Percentiles rank a stretch among this genome's conserved stretches.
These are phyloP conservation scores for Endoconidiophora laricicola DNA, from an alignment of 2,329 filamentous ascomycete genomes.

Conservation along the genomic window DNA sequence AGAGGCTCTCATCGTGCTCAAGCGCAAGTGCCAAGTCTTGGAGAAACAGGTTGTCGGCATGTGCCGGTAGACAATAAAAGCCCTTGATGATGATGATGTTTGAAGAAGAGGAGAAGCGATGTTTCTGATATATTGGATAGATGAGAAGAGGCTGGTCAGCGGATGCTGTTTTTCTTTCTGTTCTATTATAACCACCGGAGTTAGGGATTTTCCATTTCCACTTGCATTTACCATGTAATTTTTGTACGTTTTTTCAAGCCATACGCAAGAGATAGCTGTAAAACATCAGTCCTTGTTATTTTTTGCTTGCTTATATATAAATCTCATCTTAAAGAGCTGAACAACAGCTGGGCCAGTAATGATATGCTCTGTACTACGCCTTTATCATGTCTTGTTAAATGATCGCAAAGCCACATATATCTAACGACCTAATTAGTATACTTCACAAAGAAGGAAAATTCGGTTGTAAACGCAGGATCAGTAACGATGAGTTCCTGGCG, in stretches of 20 bases:
- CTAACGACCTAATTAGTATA: constrained; percentile 22
- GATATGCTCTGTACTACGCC: background rate
- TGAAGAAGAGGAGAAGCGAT: background rate
- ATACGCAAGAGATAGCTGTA: constrained; percentile 2
- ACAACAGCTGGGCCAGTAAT: too few relatives aligned
- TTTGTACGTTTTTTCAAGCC: constrained; percentile 6
- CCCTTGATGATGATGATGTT: constrained; percentile 4
- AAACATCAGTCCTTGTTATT: background rate
- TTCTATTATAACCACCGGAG: constrained; percentile 11
- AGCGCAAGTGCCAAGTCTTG: constrained; percentile 63
- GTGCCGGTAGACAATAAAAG: constrained; percentile 27
- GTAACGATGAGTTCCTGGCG: constrained; percentile 86
- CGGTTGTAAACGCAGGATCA: constrained; percentile 71
- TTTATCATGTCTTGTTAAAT: background rate
- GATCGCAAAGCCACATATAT: background rate
- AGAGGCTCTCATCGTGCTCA: constrained; percentile 71
- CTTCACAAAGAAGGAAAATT: constrained; percentile 40
- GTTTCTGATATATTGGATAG: background rate
- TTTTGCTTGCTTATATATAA: background rate
- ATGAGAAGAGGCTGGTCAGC: background rate
- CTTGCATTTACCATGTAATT: background rate
- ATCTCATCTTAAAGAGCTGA: background rate
- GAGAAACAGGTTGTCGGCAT: constrained; percentile 54
- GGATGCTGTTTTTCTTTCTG: constrained; percentile 9
- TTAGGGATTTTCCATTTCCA: constrained; percentile 10